A percentile compares a stretch with the other conserved stretches of the same genome.
Conservation (phyloP, 306 rosid species). For the Fagus sylvatica region DNA sequence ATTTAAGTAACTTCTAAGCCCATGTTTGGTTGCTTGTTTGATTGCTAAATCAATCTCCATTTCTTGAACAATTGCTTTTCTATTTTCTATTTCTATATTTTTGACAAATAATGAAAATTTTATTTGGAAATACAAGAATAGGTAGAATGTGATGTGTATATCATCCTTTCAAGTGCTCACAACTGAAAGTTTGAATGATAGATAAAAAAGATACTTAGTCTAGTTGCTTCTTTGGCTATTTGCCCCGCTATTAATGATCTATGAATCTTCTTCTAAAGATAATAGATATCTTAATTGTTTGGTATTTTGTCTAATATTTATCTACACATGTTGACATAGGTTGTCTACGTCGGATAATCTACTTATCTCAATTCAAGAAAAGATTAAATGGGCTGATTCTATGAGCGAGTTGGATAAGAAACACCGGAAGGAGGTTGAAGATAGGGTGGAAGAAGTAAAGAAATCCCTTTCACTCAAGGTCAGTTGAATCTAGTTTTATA, state of each 20-base stretch:
- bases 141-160: no score
- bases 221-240: no score
- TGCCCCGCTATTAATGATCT: neutral
- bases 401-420: slow-evolving; percentile 82
- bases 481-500: slow-evolving; percentile 61
- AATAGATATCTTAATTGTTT: neutral
- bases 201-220: neutral
- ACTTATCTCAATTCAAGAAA: slow-evolving; percentile 86
- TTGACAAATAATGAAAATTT: no score
- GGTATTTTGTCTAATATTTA: neutral
- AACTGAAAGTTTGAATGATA: no score
- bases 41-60: slow-evolving; percentile 4
- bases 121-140: no score
- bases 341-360: slow-evolving; percentile 76
- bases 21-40: slow-evolving; percentile 1
- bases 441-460: slow-evolving; percentile 86
- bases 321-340: slow-evolving; percentile 52
- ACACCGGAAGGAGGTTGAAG: slow-evolving; percentile 88
- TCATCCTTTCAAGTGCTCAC: no score
- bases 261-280: slow-evolving; percentile 14
- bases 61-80: slow-evolving; percentile 2
- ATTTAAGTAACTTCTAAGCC: neutral
- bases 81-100: neutral
- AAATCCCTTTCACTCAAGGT: slow-evolving; percentile 77
- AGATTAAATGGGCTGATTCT: slow-evolving; percentile 91